Base-by-base conservation (phyloP, 257 asterid species). In the Przewalskia tangutica region DNA sequence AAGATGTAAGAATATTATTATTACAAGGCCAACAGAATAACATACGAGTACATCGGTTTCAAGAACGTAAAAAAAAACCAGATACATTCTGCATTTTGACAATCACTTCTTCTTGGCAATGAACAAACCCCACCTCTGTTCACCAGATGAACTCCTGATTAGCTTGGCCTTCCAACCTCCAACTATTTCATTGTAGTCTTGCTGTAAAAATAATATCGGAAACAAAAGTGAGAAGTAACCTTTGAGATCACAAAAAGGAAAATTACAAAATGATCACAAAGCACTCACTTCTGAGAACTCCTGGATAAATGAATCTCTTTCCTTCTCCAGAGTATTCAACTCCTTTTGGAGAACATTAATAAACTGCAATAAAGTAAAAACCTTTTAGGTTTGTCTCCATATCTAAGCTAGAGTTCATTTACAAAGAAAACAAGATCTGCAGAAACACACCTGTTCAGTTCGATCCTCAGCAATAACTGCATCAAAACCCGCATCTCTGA, bases 111-210 rank as follows among this genome's bases (percentile, higher is more conserved):
- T 95, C 89, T 86, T 83, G 89, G 95, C 98, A 60, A 94, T 90
- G 34, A 95, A 95, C 89, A 95, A 85, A 79, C 99, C 99, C 99
- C 99, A 94, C 85, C 91, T 89, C 91, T 95, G 99, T 91, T 95
- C 99, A 5, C 99, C 99, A 0, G 94, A 88, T 53, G 97, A 86
- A 81, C 87, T 93, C 84, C 98, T 80, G 42, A 85, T 55, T n/a
- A 93, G 89, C 92, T 94, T 94, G 7, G 97, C 93, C 5, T 91
- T 90, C 98, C 98, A 94, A 4, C 97, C 97, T 59, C 93, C 96
- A 9, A 93, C 96, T 54, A 94, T 94, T 8, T 91, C 96, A 58
- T 90, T 83, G 64, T 86, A 90, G 85, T 87, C 93, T 73, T 88
- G 87, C 93, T 90, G 87, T 70, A 62, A 18, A 34, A 66, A 63